Evolutionary conservation across 768 basidiomycete species (phyloP), one percentile per base, ranked within the genome.

Genomic region (Collybia sordida): DNA sequence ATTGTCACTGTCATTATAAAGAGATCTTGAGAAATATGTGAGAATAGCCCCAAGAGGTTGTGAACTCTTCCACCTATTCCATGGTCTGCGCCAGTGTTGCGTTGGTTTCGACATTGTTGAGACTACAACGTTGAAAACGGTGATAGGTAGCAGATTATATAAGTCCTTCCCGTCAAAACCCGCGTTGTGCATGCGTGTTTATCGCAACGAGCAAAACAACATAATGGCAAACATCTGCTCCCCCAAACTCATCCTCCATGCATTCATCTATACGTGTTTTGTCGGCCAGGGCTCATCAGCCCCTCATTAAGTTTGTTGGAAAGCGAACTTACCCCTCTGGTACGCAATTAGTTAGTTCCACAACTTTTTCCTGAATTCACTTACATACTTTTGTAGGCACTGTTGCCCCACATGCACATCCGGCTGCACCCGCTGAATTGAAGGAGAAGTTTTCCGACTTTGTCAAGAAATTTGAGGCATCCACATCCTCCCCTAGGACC

Each of bases 261-360:
- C 65, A 64, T 50, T 64, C 68, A 2, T 64, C 72, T 22, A 38
- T 74, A 8, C 67, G 67, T 47, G 60, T 66, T 41, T 51, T 67
- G 38, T 69, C 75, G 31, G 68, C 72, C 18, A 69, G 72, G 55
- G 72, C 63, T 1, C 83, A 81, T 61, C 78, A 74, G 52, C 84
- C 83, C 22, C 75, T 85, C 52, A 87, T 88, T 35, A 74, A 66
- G 55, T 86, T 86, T 59, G 50, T 86, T 12, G 85, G 86, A 50
- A 83, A 76, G 64, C 78, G 85, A 7, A 55, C 63, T 4, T 77
- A 74, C 70, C 77, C 81, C 9, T 68, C 69, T 51, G 52, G 77
- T 53, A 18, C 40, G 45, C 12, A 17, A 24, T 17, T 22, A 11
- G 38, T 15, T 15, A 15, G 31, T n/a, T 36, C 21, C 11, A 23